Evolutionary conservation across 1,284 basidiomycete species (phyloP).

Genomic region (Ustilago xerochloae): DNA sequence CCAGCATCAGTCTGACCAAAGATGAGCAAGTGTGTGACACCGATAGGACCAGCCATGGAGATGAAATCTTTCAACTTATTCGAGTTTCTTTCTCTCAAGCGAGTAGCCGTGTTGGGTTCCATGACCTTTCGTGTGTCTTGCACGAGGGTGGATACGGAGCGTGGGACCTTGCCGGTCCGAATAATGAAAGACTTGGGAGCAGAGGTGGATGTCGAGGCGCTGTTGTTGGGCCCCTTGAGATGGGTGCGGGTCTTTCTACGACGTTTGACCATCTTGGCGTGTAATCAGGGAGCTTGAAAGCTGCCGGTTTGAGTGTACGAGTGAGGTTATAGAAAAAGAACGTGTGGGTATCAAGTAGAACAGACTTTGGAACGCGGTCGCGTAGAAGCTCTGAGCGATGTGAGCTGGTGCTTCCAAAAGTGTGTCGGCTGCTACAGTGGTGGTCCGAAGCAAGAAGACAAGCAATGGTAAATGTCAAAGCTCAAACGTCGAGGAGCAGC

Average conservation of each 20-base stretch:
- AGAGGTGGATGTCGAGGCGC: slow-evolving; percentile 37
- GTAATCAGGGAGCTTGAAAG: background rate
- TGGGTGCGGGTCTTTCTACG: slow-evolving; percentile 66
- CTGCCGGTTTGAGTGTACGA: background rate
- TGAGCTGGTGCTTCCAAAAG: background rate
- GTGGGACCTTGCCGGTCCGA: slow-evolving; percentile 91
- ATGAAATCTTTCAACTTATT: slow-evolving; percentile 96
- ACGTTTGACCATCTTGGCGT: slow-evolving; percentile 35
- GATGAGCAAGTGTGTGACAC: slow-evolving; percentile 91
- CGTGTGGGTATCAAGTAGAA: background rate
- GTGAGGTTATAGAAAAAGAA: background rate
- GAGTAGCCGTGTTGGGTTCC: slow-evolving; percentile 96
- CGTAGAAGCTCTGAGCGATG: background rate
- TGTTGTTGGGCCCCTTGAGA: slow-evolving; percentile 62
- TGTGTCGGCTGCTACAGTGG: background rate
- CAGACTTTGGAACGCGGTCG: background rate
- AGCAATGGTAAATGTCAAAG: background rate
- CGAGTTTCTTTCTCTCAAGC: slow-evolving; percentile 84
- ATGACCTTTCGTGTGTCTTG: slow-evolving; percentile 92
- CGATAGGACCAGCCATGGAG: slow-evolving; percentile 88
- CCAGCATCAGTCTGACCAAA: slow-evolving; percentile 76
- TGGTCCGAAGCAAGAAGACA: background rate
- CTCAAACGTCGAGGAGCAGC: background rate
- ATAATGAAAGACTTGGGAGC: slow-evolving; percentile 80
- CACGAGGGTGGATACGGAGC: slow-evolving; percentile 86